These are phyloP conservation scores for Echites panduratus DNA, from an alignment of 257 asterid genomes.

Conservation along the genomic window DNA sequence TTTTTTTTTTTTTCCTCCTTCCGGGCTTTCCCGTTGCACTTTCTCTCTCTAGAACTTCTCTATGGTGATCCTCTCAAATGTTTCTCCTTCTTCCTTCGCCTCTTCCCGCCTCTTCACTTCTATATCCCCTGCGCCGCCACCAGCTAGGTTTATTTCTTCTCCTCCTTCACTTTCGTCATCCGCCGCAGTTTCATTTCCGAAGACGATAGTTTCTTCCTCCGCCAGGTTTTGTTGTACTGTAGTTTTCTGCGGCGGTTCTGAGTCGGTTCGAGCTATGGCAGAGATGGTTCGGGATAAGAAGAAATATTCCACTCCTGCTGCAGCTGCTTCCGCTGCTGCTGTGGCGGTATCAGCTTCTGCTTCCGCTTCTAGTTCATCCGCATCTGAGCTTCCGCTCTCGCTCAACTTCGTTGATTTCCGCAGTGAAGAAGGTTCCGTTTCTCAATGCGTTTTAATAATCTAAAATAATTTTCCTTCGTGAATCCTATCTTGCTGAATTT, in stretches of 20 bases:
- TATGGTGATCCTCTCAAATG: slow-evolving; percentile 45
- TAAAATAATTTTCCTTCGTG: background rate
- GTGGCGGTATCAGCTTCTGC: slow-evolving; percentile 31
- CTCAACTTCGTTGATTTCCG: slow-evolving; percentile 57
- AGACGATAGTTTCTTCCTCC: slow-evolving; percentile 21
- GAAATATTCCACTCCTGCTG: slow-evolving; percentile 23
- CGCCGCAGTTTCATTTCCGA: slow-evolving; percentile 1
- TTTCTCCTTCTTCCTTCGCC: slow-evolving; percentile 24
- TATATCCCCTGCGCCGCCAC: slow-evolving; percentile 16
- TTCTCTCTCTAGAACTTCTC: slow-evolving; percentile 10
- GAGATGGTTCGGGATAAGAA: slow-evolving; percentile 34
- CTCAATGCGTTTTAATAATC: background rate
- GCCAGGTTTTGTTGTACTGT: slow-evolving; percentile 5
- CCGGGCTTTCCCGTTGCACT: background rate
- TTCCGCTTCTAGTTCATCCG: slow-evolving; percentile 31
- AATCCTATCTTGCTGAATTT: background rate
- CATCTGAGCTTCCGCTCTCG: slow-evolving; percentile 39
- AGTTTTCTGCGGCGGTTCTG: slow-evolving; percentile 31
- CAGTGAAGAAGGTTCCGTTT: slow-evolving; percentile 53
- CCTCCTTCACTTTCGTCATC: background rate
- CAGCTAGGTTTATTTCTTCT: slow-evolving; percentile 20
- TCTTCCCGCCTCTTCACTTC: slow-evolving; percentile 24
- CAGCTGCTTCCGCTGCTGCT: slow-evolving; percentile 22
- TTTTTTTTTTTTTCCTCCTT: background rate
- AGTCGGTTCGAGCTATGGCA: slow-evolving; percentile 38